phyloP scores from a whole-genome alignment of 208 protist species.

The Leishmania amazonensis region DNA sequence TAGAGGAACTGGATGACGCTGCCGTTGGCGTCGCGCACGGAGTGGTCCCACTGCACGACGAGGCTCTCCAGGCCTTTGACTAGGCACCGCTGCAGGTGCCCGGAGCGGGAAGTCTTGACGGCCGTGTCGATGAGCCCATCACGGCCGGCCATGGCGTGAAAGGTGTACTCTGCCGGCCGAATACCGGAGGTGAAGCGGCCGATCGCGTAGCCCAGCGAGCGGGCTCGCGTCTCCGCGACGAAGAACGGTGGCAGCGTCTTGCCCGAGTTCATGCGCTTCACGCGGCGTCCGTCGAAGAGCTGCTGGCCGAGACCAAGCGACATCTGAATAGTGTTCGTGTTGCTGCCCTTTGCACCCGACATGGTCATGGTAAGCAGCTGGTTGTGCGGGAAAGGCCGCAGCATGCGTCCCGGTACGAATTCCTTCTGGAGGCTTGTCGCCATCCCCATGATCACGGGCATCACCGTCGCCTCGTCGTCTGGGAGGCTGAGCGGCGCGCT shows the following conservation, averaged over 20 bases:
- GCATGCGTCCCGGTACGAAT: slow-evolving; percentile 88
- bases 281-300: slow-evolving; percentile 98
- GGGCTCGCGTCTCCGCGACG: slow-evolving; percentile 66
- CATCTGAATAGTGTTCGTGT: slow-evolving; percentile 99
- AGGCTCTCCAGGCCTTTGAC: slow-evolving; percentile 97
- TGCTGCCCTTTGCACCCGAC: slow-evolving; percentile 98
- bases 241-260: slow-evolving; percentile 97
- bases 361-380: slow-evolving; percentile 98
- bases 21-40: slow-evolving; percentile 95
- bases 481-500: slow-evolving; percentile 65
- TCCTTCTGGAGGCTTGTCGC: slow-evolving; percentile 87
- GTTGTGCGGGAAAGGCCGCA: slow-evolving; percentile 97
- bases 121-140: slow-evolving; percentile 99
- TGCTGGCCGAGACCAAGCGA: slow-evolving; percentile 97
- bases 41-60: slow-evolving; percentile 95
- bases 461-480: slow-evolving; percentile 79
- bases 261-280: slow-evolving; percentile 96
- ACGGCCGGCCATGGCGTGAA: slow-evolving; percentile 99
- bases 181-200: slow-evolving; percentile 99
- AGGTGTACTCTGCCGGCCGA: slow-evolving; percentile 98
- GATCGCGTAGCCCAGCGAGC: slow-evolving; percentile 91
- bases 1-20: slow-evolving; percentile 98
- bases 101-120: slow-evolving; percentile 99
- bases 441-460: slow-evolving; percentile 79
- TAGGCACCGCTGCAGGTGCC: slow-evolving; percentile 98